phyloP scores from a whole-genome alignment of 2,329 filamentous ascomycete species.

The Verruconis gallopava region DNA sequence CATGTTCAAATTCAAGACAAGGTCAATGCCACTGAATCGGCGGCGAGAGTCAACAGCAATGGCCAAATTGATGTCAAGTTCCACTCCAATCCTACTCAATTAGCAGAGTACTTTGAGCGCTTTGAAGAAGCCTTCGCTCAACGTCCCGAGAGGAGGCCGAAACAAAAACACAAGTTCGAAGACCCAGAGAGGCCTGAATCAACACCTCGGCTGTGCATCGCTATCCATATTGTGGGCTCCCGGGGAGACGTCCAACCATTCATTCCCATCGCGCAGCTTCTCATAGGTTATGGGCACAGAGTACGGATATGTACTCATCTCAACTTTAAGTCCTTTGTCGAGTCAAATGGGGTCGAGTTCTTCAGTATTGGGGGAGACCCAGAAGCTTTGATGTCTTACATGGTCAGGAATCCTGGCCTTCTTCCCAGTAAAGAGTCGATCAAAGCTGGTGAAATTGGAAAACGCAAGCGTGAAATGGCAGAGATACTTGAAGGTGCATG shows the following conservation, averaged over 20 bases:
- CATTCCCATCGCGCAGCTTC: conserved; percentile 51
- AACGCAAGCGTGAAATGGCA: conserved; percentile 13
- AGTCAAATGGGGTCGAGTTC: conserved; percentile 60
- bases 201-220: conserved; percentile 43
- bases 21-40: too few species aligned
- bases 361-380: conserved; percentile 67
- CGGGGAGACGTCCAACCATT: conserved; percentile 68
- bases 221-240: conserved; percentile 63
- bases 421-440: conserved; percentile 17
- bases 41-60: too few species aligned
- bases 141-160: not conserved
- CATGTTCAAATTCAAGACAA: not conserved
- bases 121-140: not conserved
- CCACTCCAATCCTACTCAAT: not conserved
- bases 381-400: conserved; percentile 50
- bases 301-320: conserved; percentile 62
- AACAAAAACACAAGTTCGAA: not conserved
- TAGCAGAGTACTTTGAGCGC: not conserved
- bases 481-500: conserved; percentile 19
- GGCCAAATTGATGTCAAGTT: not conserved
- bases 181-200: not conserved
- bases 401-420: conserved; percentile 22
- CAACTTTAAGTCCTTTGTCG: conserved; percentile 54
- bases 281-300: conserved; percentile 53
- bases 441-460: conserved; percentile 16